A percentile compares a stretch with the other conserved stretches of the same genome.
phyloP scores from a whole-genome alignment of 164 flowering plant genomes.

The Cinnamomum micranthum region DNA sequence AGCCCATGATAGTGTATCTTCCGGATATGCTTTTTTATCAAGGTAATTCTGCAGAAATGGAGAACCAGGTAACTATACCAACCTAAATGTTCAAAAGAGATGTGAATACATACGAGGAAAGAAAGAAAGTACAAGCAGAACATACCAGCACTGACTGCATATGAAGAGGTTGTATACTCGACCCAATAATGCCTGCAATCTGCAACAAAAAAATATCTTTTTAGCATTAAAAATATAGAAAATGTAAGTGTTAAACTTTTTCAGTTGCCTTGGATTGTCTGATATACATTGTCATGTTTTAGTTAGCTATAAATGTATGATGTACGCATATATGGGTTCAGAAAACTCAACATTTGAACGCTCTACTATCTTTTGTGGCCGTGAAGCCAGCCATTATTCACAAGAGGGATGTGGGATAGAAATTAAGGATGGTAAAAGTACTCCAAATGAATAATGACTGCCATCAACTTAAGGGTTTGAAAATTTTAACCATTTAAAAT shows the following conservation, averaged over 20 bases:
- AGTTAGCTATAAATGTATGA: too few species aligned
- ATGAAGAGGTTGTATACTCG: constrained; percentile 62
- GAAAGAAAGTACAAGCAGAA: constrained; percentile 2
- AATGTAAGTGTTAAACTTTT: too few species aligned
- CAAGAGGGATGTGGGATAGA: not conserved
- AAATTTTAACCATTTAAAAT: too few species aligned
- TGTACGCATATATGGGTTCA: too few species aligned
- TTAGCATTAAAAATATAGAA: not conserved
- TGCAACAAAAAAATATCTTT: constrained; percentile 12
- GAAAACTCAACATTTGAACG: too few species aligned
- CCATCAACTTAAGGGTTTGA: too few species aligned
- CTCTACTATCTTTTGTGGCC: not conserved
- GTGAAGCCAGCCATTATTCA: not conserved
- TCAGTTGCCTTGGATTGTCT: too few species aligned
- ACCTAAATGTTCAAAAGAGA: not conserved
- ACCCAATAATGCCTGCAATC: constrained; percentile 53
- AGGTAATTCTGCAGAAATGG: constrained; percentile 34
- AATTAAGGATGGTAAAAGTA: too few species aligned
- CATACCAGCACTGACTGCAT: constrained; percentile 48
- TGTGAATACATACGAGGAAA: not conserved
- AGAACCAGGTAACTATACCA: not conserved
- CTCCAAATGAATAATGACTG: too few species aligned
- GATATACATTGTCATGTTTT: too few species aligned
- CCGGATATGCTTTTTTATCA: constrained; percentile 44
- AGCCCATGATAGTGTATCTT: constrained; percentile 37